Evolutionary conservation across 73 alveolate species (phyloP).

Genomic region (Paramecium sexaurelia): DNA sequence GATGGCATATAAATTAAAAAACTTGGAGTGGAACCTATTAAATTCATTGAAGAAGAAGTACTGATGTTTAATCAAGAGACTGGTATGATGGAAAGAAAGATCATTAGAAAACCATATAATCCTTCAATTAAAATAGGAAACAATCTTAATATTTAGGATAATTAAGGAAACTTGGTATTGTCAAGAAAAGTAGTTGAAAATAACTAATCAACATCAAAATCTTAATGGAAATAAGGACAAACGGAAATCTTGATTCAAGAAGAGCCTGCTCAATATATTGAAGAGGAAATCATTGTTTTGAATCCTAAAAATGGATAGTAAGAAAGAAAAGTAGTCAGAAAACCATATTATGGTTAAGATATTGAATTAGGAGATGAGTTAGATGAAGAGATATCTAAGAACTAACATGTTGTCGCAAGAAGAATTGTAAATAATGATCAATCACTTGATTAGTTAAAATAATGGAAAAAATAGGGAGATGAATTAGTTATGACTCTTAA

Average conservation of each 20-base stretch:
- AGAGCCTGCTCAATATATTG: constrained; percentile 12
- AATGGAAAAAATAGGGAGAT: constrained; percentile 36
- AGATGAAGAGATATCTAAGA: not conserved
- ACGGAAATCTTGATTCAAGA: not conserved
- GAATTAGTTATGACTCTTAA: not conserved
- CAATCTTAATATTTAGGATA: not conserved
- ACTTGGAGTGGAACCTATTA: not conserved
- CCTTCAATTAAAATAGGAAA: not conserved
- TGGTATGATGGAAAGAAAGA: constrained; percentile 18
- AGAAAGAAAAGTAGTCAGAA: not conserved
- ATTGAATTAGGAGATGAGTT: not conserved
- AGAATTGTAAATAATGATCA: not conserved
- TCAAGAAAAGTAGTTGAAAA: not conserved
- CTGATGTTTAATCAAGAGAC: not conserved
- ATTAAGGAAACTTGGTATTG: not conserved
- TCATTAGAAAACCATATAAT: not conserved
- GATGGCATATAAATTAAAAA: not conserved
- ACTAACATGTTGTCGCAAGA: not conserved
- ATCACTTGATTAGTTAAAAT: not conserved
- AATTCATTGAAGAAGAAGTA: constrained; percentile 12
- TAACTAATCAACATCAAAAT: not conserved
- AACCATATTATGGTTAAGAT: not conserved
- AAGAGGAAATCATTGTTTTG: not conserved
- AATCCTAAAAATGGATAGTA: constrained; percentile 11
- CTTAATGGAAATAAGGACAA: not conserved